Percentiles rank a stretch among this genome's conserved stretches.
phyloP scores from a whole-genome alignment of 208 protist species.

The Lotmaria passim region DNA sequence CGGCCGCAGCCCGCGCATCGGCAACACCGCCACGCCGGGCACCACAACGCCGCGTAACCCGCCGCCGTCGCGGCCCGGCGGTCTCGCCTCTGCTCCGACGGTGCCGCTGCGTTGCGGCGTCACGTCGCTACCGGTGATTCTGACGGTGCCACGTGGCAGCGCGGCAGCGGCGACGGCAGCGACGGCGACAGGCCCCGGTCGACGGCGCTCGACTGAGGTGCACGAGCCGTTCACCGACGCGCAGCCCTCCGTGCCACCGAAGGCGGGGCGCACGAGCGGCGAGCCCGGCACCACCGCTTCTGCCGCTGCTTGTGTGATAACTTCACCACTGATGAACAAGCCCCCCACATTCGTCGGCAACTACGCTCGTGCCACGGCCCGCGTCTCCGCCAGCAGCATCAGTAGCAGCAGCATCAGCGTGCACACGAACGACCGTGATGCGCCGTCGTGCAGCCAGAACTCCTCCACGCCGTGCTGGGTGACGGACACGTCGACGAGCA shows the following conservation, averaged over 20 bases:
- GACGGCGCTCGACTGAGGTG: neutral
- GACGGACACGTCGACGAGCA: slow-evolving; percentile 13
- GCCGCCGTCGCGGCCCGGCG: neutral
- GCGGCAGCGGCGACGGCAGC: neutral
- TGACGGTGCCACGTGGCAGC: neutral
- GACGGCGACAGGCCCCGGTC: neutral
- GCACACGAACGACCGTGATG: neutral
- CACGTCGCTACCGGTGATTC: slow-evolving; percentile 4
- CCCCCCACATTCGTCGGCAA: neutral
- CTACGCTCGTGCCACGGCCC: slow-evolving; percentile 11
- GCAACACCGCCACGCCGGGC: neutral
- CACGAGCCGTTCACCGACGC: slow-evolving; percentile 12
- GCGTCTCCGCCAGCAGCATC: slow-evolving; percentile 9
- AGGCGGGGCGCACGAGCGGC: neutral
- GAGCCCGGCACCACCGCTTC: neutral
- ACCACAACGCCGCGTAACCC: neutral
- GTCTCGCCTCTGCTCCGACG: slow-evolving; percentile 7
- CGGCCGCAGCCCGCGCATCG: neutral
- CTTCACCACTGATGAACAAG: neutral
- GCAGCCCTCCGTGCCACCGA: neutral
- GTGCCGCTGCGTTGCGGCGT: slow-evolving; percentile 1
- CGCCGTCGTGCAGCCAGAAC: slow-evolving; percentile 9
- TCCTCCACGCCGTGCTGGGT: slow-evolving; percentile 19
- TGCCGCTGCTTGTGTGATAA: neutral
- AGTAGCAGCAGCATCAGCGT: no score